phyloP scores from a whole-genome alignment of 768 basidiomycete genomes.

The Mycena haematopus region DNA sequence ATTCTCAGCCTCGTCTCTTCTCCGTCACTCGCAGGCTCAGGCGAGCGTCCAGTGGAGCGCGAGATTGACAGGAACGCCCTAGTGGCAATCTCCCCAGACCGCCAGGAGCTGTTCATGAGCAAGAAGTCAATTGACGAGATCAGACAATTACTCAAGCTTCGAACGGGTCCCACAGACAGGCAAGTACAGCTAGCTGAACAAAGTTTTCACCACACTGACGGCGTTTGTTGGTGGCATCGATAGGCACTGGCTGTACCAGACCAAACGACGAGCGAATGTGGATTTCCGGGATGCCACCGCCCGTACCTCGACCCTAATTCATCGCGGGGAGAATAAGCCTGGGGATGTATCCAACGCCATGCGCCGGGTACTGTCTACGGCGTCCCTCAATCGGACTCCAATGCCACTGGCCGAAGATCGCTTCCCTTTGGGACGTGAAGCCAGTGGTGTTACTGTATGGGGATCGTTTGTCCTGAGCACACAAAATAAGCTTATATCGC shows the following conservation, averaged over 20 bases:
- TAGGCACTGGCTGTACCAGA: constrained; percentile 44
- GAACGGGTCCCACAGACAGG: constrained; percentile 30
- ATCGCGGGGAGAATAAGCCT: constrained; percentile 22
- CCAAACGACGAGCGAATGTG: constrained; percentile 33
- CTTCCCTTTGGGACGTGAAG: constrained; percentile 17
- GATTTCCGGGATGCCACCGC: constrained; percentile 35
- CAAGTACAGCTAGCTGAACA: constrained; percentile 21
- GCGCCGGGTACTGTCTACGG: constrained; percentile 37
- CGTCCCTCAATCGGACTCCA: constrained; percentile 30
- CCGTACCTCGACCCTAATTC: constrained; percentile 36
- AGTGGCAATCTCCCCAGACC: constrained; percentile 43
- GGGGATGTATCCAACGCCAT: constrained; percentile 9
- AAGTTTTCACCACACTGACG: not conserved
- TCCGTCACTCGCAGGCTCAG: constrained; percentile 20
- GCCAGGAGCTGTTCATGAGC: constrained; percentile 39
- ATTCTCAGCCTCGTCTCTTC: constrained; percentile 31
- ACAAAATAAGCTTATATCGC: constrained; percentile 40
- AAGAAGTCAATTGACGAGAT: constrained; percentile 38
- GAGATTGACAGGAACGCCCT: constrained; percentile 36
- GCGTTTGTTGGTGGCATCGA: not conserved
- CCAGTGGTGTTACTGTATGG: constrained; percentile 33
- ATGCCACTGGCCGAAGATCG: constrained; percentile 25
- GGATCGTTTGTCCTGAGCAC: constrained; percentile 36
- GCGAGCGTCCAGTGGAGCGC: constrained; percentile 34
- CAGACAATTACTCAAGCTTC: constrained; percentile 40